Evolutionary conservation across 2,329 filamentous ascomycete genomes (phyloP), one percentile per base, ranked within the genome.

Genomic region (Zelopaecilomyces penicillatus): DNA sequence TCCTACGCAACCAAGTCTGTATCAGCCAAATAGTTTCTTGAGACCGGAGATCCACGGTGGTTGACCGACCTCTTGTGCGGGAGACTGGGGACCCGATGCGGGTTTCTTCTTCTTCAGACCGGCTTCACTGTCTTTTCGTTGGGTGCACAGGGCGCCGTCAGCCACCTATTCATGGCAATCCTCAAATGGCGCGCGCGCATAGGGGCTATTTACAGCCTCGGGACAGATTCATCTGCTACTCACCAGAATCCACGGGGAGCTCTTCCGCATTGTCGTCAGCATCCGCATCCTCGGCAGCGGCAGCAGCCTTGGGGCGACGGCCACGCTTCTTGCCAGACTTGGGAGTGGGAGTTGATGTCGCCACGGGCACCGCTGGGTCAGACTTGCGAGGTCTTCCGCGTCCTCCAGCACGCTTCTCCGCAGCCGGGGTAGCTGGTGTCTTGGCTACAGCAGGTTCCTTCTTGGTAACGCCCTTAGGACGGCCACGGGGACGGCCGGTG

Each of bases 401-500:
- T 19, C 52, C 54, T 37, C 54, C 45, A 36, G 10, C 19, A 37
- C 39, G 37, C 44, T 42, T 26, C 47, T 47, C 39, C 36, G 43
- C 46, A 11, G 40, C 54, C 48, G 38, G 53, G 26, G 45, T 52
- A 37, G 50, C 38, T 10, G 46, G 34, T 5, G 44, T 34, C 47
- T 53, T 54, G 9, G 47, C 35, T 5, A 42, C 47, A 33, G 41
- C 45, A 26, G 41, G 43, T 44, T 47, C 49, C 50, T 63, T 64
- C 47, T 60, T 59, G 47, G 55, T 61, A 48, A 57, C 63, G 52
- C 70, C 71, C 45, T 65, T 65, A 34, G 71, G 71, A 7, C 71
- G 67, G 29, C 71, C 71, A n/a, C 71, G 68, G 35, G 68, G 68
- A n/a, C 67, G 64, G 30, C 71, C 70, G 1, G 63, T 65, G 27